Conservation (phyloP, 495 filamentous ascomycete species). For the Mytilinidion resinicola region DNA sequence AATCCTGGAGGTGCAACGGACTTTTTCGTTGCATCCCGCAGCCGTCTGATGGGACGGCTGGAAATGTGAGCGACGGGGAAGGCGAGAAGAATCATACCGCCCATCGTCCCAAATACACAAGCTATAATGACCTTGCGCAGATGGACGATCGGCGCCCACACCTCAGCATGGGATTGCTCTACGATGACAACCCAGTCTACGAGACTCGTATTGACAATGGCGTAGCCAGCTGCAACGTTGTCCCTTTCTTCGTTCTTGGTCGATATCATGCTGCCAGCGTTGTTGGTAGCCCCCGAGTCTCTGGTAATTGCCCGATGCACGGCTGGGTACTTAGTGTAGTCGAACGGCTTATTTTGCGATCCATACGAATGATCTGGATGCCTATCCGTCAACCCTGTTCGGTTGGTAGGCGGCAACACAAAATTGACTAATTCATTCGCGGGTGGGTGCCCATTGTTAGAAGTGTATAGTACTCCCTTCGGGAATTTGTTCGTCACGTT, state of each 20-base stretch:
- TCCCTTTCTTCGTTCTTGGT: slow-evolving; percentile 62
- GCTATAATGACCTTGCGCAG: slow-evolving; percentile 71
- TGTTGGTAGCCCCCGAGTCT: slow-evolving; percentile 45
- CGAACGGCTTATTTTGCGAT: slow-evolving; percentile 47
- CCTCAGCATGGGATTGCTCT: slow-evolving; percentile 67
- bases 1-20: slow-evolving; percentile 61
- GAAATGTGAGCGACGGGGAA: slow-evolving; percentile 73
- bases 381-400: slow-evolving; percentile 32
- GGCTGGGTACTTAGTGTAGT: slow-evolving; percentile 50
- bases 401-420: slow-evolving; percentile 38
- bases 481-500: slow-evolving; percentile 60
- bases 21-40: slow-evolving; percentile 71
- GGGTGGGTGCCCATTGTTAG: slow-evolving; percentile 9
- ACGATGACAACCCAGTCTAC: slow-evolving; percentile 77
- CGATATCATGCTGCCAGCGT: slow-evolving; percentile 57
- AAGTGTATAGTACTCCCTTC: slow-evolving; percentile 25
- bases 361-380: slow-evolving; percentile 45
- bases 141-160: slow-evolving; percentile 64
- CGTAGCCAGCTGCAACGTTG: slow-evolving; percentile 64
- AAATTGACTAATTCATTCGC: slow-evolving; percentile 33
- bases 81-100: slow-evolving; percentile 58
- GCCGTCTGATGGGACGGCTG: slow-evolving; percentile 69
- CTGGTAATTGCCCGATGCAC: slow-evolving; percentile 48
- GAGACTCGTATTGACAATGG: slow-evolving; percentile 55
- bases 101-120: slow-evolving; percentile 78